These are phyloP conservation scores for Phlebiopsis gigantea DNA, from an alignment of 768 basidiomycete genomes.

Conservation along the genomic window DNA sequence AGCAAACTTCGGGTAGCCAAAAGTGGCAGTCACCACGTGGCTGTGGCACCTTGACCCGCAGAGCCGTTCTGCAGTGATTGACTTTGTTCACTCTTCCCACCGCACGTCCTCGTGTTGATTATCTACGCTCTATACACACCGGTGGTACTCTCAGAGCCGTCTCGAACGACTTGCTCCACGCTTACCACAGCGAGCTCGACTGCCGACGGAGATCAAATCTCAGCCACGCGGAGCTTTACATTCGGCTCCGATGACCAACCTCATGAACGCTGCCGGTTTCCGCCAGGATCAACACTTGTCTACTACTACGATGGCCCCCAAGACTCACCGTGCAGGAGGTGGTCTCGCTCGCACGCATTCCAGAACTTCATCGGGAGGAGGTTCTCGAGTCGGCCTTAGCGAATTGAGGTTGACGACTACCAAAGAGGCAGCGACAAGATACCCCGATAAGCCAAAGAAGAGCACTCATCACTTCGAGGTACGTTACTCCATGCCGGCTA, in stretches of 20 bases:
- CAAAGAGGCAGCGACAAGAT: conserved; percentile 46
- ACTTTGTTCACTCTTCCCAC: not conserved
- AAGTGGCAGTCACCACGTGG: conserved; percentile 1
- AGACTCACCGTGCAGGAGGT: conserved; percentile 39
- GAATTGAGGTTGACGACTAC: conserved; percentile 61
- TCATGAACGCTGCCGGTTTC: conserved; percentile 3
- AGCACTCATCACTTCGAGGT: conserved; percentile 39
- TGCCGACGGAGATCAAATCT: conserved; percentile 1
- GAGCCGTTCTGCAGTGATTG: not conserved
- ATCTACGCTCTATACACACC: not conserved
- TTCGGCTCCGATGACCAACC: conserved; percentile 10
- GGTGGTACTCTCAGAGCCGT: not conserved
- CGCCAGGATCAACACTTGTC: conserved; percentile 2
- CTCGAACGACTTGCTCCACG: not conserved
- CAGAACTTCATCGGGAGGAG: conserved; percentile 50
- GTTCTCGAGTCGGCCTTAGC: conserved; percentile 52
- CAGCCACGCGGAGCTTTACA: not conserved
- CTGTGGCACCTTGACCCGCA: conserved; percentile 1
- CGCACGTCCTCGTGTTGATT: no score
- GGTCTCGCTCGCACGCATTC: conserved; percentile 56
- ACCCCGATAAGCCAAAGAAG: conserved; percentile 52
- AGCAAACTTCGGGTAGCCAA: not conserved
- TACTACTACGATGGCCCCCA: conserved; percentile 38
- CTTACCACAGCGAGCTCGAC: not conserved
- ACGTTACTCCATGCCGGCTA: conserved; percentile 18